Percentiles rank a stretch among this genome's conserved stretches.
Evolutionary conservation across 225 moss, liverwort and hornwort species (phyloP).

Genomic region (Anthoceros angustus): DNA sequence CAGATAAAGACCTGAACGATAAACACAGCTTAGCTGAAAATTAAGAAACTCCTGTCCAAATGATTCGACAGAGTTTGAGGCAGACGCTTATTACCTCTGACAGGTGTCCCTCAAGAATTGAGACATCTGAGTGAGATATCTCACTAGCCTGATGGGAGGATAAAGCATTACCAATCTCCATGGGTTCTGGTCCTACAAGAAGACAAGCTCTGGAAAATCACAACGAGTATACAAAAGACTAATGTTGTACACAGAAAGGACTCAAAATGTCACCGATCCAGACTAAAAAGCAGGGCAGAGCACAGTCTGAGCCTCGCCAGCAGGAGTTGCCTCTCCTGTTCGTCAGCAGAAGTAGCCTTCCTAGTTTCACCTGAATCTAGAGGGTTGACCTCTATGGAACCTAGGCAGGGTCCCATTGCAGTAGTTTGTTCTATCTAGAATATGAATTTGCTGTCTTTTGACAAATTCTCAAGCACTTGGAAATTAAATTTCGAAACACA

Average conservation of each 20-base stretch:
- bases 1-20: slow-evolving; percentile 77
- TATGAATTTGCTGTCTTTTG: too few relatives aligned
- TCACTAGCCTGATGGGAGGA: slow-evolving; percentile 46
- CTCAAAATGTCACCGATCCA: neutral
- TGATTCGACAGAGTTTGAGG: neutral
- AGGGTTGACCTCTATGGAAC: too few relatives aligned
- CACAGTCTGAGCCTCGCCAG: neutral
- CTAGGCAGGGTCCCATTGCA: too few relatives aligned
- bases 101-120: slow-evolving; percentile 86
- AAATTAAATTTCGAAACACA: too few relatives aligned
- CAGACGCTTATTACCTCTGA: slow-evolving; percentile 47
- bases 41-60: neutral
- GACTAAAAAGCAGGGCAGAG: neutral
- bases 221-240: neutral
- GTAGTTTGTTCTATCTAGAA: too few relatives aligned
- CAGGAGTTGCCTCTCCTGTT: too few relatives aligned
- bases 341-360: too few relatives aligned
- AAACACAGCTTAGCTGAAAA: neutral
- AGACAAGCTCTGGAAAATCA: neutral
- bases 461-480: too few relatives aligned
- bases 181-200: slow-evolving; percentile 34
- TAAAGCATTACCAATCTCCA: slow-evolving; percentile 35
- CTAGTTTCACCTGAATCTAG: too few relatives aligned
- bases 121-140: slow-evolving; percentile 73
- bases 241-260: neutral